These are phyloP conservation scores for Populus euphratica DNA, from an alignment of 345 rosid genomes.

Conservation along the genomic window DNA sequence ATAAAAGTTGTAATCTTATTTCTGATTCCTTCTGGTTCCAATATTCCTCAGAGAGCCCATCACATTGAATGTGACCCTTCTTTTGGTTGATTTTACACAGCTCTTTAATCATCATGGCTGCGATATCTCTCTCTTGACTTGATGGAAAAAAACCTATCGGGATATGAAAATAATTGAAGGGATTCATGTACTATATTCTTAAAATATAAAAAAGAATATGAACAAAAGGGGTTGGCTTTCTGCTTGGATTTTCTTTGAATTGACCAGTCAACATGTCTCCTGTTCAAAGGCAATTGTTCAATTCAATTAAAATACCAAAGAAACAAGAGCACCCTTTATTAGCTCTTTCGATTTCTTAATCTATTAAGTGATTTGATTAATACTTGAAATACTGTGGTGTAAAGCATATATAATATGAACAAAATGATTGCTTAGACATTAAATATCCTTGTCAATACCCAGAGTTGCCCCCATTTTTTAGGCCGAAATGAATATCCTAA, in stretches of 20 bases:
- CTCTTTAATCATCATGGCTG: background rate
- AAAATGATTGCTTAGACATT: background rate
- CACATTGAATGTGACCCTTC: background rate
- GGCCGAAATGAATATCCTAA: background rate
- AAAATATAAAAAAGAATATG: background rate
- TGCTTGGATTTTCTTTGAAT: background rate
- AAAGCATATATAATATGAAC: background rate
- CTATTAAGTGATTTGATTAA: background rate
- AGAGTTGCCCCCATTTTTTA: background rate
- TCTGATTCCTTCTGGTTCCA: background rate
- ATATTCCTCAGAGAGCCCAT: background rate
- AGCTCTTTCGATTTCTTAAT: background rate
- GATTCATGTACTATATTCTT: background rate
- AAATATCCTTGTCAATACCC: background rate
- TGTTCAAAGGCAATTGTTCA: background rate
- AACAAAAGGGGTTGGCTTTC: background rate
- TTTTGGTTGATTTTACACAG: background rate
- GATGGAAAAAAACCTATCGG: background rate
- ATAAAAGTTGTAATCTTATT: background rate
- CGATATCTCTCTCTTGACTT: background rate
- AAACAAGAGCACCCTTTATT: background rate
- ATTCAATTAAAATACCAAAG: background rate
- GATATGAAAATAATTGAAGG: background rate
- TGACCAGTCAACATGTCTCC: slow-evolving; percentile 1
- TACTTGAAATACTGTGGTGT: background rate